Conservation (phyloP, 2,329 filamentous ascomycete species). For the Thelonectria rubi region DNA sequence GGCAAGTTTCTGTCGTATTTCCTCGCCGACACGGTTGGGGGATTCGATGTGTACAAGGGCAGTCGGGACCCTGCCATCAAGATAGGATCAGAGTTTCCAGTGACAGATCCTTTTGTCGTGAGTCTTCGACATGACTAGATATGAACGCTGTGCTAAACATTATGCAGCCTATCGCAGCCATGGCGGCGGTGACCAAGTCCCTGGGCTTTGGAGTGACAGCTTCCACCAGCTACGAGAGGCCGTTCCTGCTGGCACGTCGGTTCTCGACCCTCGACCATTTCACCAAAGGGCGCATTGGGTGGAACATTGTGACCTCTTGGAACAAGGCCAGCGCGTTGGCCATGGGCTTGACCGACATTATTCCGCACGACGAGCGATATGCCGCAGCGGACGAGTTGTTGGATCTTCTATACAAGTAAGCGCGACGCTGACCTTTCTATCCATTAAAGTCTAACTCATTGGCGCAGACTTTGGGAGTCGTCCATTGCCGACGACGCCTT, state of each 20-base stretch:
- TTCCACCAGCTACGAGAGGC: slow-evolving; percentile 49
- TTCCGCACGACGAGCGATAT: slow-evolving; percentile 60
- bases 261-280: slow-evolving; percentile 50
- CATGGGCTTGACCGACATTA: slow-evolving; percentile 54
- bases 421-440: background rate
- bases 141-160: background rate
- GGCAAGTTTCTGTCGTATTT: slow-evolving; percentile 61
- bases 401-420: slow-evolving; percentile 51
- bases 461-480: slow-evolving; percentile 61
- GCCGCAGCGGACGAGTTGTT: slow-evolving; percentile 58
- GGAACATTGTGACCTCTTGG: slow-evolving; percentile 62
- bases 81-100: slow-evolving; percentile 46
- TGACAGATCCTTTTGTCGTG: slow-evolving; percentile 48
- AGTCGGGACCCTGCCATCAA: slow-evolving; percentile 22
- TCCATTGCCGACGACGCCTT: slow-evolving; percentile 46
- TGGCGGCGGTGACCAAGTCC: slow-evolving; percentile 56
- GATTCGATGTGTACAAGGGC: slow-evolving; percentile 47
- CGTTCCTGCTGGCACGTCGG: slow-evolving; percentile 46
- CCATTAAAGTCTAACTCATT: slow-evolving; percentile 31
- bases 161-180: slow-evolving; percentile 49
- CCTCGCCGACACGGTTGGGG: slow-evolving; percentile 59
- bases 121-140: background rate
- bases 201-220: slow-evolving; percentile 51
- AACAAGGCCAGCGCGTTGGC: slow-evolving; percentile 48
- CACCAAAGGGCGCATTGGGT: slow-evolving; percentile 49